Percentiles rank a stretch among this genome's conserved stretches.
These are phyloP conservation scores for Hirsutella rhossiliensis DNA, from an alignment of 2,329 filamentous ascomycete genomes.

Conservation along the genomic window DNA sequence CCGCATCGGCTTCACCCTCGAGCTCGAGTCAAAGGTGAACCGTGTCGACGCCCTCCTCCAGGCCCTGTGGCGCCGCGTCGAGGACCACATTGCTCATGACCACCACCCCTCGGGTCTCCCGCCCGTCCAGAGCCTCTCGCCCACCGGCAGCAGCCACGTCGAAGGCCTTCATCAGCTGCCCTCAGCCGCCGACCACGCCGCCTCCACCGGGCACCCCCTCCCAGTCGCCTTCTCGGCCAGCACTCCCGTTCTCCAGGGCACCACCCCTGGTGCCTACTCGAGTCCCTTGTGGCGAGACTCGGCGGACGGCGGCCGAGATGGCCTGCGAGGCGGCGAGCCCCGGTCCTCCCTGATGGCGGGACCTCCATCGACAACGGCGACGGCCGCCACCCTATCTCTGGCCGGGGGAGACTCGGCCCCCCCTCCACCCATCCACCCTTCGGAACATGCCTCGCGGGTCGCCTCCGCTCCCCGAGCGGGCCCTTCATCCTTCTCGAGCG, in stretches of 20 bases:
- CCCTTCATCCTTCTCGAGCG: constrained; percentile 22
- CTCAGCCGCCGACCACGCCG: constrained; percentile 5
- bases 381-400: neutral
- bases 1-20: constrained; percentile 48
- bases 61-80: constrained; percentile 27
- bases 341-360: constrained; percentile 1
- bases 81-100: constrained; percentile 27
- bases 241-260: neutral
- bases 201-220: constrained; percentile 9
- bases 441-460: neutral
- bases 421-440: neutral
- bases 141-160: constrained; percentile 24
- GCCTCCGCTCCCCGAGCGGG: constrained; percentile 8
- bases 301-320: constrained; percentile 16
- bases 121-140: constrained; percentile 11
- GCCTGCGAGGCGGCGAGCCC: constrained; percentile 1
- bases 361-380: neutral
- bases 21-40: constrained; percentile 44
- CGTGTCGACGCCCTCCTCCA: constrained; percentile 35
- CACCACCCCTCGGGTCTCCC: constrained; percentile 11
- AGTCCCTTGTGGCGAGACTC: constrained; percentile 14
- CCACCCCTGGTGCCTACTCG: constrained; percentile 25
- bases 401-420: neutral
- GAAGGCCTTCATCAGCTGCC: constrained; percentile 13
- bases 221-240: constrained; percentile 4